Conservation (phyloP, 352 stramenopile species). For the Phytophthora meadii region DNA sequence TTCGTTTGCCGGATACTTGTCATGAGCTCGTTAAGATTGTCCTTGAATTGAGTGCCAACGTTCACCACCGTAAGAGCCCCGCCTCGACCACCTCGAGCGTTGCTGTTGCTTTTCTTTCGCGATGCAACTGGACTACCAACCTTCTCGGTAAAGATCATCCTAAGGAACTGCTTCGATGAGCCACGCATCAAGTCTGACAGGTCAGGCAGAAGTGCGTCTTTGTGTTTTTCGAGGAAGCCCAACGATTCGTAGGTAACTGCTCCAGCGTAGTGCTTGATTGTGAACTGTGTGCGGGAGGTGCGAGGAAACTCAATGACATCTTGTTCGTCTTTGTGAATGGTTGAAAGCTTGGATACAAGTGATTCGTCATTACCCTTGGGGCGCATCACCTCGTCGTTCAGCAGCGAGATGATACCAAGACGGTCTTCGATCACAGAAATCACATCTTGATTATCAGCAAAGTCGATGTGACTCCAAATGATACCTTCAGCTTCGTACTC, state of each 20-base stretch:
- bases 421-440: conserved; percentile 88
- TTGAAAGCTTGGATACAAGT: conserved; percentile 78
- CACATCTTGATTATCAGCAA: conserved; percentile 91
- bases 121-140: conserved; percentile 14
- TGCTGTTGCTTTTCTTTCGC: conserved; percentile 36
- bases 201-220: conserved; percentile 94
- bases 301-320: conserved; percentile 84
- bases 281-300: conserved; percentile 88
- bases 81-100: conserved; percentile 43
- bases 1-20: conserved; percentile 94
- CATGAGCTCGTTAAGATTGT: conserved; percentile 94
- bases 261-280: conserved; percentile 94
- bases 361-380: conserved; percentile 88
- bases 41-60: conserved; percentile 87
- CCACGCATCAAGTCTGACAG: conserved; percentile 86
- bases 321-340: conserved; percentile 80
- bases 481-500: conserved; percentile 93
- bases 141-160: conserved; percentile 59
- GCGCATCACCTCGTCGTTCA: conserved; percentile 91
- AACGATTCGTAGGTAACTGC: conserved; percentile 92
- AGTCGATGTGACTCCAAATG: conserved; percentile 94
- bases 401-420: conserved; percentile 89
- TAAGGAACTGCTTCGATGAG: conserved; percentile 71
- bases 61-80: conserved; percentile 67
- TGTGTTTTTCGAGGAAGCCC: conserved; percentile 96